Evolutionary conservation across 2,329 filamentous ascomycete genomes (phyloP).

Genomic region (Nothophoma quercina): DNA sequence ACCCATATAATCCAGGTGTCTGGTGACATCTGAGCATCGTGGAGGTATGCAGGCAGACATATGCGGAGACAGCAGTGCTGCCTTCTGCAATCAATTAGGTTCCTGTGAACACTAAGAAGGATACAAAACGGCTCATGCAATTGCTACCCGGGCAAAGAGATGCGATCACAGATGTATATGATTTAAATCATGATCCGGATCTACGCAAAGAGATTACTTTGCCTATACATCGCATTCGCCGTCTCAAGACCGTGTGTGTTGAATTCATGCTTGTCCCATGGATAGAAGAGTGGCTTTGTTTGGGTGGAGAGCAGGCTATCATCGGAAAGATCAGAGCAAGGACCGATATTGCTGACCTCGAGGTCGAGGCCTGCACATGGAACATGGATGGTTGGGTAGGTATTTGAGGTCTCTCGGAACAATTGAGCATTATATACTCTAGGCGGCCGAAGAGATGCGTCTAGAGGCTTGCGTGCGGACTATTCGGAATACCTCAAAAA

Average conservation of each 20-base stretch:
- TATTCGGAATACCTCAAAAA: no score
- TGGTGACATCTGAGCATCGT: not conserved
- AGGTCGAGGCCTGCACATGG: not conserved
- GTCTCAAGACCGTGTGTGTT: not conserved
- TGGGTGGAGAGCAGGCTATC: not conserved
- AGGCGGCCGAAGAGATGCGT: no score
- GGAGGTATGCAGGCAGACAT: not conserved
- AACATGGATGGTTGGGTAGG: not conserved
- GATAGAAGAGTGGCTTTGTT: not conserved
- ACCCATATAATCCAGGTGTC: no score
- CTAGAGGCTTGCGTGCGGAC: no score
- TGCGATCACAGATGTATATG: not conserved
- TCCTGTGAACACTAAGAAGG: not conserved
- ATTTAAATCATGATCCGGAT: not conserved
- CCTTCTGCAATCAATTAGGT: not conserved
- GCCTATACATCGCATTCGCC: not conserved
- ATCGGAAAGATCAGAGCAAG: not conserved
- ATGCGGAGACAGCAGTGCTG: not conserved
- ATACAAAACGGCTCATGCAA: not conserved
- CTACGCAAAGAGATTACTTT: not conserved
- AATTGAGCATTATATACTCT: no score
- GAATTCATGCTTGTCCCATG: not conserved
- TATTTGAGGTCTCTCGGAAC: not conserved
- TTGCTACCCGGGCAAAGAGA: not conserved
- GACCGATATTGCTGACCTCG: not conserved